Base-by-base conservation (phyloP, 176 grass and related monocot species). In the Aegilops umbellulata region DNA sequence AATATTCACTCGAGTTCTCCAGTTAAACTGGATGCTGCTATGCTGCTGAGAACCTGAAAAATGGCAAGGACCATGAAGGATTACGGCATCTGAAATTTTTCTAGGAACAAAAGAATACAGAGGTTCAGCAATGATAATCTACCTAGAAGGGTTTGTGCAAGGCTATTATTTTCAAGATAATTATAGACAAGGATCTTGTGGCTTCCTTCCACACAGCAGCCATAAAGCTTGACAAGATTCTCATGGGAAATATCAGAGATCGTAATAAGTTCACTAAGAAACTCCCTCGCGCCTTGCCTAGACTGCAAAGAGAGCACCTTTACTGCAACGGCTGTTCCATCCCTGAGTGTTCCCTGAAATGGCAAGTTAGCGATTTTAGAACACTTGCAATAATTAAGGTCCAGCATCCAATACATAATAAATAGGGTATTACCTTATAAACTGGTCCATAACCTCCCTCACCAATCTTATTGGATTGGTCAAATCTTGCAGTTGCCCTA, bases 161-260 rank as follows among this genome's bases (percentile, higher is more conserved):
- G 93, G 77, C 91, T 93, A 60, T 95, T 95, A 19, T 95, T 93
- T 89, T 95, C 94, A 84, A 91, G 83, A 85, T 89, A 95, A 31
- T 87, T 93, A 78, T 95, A 95, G 42, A 95, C 90, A 30, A 95
- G 94, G 66, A 93, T 90, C 80, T 88, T 85, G 82, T 89, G 91
- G 67, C 39, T 74, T 84, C 89, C 91, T 84, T 95, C 94, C 25
- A 95, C 47, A 79, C 94, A 95, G 82, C 86, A 95, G 7, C 94
- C 94, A 53, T 89, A 82, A 65, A 95, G 83, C 65, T 41, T 86
- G 69, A 95, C 86, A 85, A 95, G 94, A 89, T 95, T 93, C 72
- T 86, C 83, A 57, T 95, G 94, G 47, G 82, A 29, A 62, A 95
- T 47, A 68, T 83, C 89, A 19, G 94, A 95, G 5, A 95, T 78